Percentiles rank a stretch among this genome's conserved stretches.
phyloP scores from a whole-genome alignment of 352 stramenopile genomes.

The Globisporangium recalcitrans region DNA sequence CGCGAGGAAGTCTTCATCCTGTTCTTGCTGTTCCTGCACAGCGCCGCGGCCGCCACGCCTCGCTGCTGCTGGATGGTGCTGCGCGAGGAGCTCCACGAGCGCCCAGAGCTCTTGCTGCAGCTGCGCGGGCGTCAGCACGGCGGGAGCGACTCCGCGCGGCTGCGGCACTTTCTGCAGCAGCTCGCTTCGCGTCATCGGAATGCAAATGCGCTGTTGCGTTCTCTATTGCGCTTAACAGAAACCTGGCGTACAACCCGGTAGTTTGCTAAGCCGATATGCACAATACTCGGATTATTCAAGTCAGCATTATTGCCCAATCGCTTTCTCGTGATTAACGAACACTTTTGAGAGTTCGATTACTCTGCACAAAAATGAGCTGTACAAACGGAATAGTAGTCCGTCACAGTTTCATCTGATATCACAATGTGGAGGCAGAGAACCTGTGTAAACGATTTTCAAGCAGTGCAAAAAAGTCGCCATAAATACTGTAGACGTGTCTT shows the following conservation, averaged over 20 bases:
- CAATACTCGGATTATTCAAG: too few relatives aligned
- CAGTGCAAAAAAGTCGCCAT: too few relatives aligned
- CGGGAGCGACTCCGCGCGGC: neutral
- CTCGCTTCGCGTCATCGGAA: constrained; percentile 12
- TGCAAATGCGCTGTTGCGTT: neutral
- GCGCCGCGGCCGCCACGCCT: neutral
- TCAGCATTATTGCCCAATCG: too few relatives aligned
- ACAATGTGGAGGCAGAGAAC: too few relatives aligned
- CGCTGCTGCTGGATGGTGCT: constrained; percentile 1
- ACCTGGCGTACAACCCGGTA: too few relatives aligned
- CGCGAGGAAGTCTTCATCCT: constrained; percentile 17
- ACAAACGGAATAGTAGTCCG: too few relatives aligned
- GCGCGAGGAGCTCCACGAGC: constrained; percentile 37
- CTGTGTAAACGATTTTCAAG: too few relatives aligned
- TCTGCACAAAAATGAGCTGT: too few relatives aligned
- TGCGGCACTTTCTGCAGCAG: neutral
- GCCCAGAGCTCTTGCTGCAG: constrained; percentile 41
- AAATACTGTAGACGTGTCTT: neutral
- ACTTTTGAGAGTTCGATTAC: too few relatives aligned
- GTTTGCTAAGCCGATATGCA: too few relatives aligned
- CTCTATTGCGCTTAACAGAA: neutral
- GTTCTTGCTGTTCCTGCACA: neutral
- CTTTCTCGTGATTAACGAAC: too few relatives aligned
- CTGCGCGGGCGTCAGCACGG: constrained; percentile 12
- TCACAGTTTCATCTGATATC: too few relatives aligned